These are phyloP conservation scores for Dillenia turbinata DNA, from an alignment of 164 flowering plant genomes.

Conservation along the genomic window DNA sequence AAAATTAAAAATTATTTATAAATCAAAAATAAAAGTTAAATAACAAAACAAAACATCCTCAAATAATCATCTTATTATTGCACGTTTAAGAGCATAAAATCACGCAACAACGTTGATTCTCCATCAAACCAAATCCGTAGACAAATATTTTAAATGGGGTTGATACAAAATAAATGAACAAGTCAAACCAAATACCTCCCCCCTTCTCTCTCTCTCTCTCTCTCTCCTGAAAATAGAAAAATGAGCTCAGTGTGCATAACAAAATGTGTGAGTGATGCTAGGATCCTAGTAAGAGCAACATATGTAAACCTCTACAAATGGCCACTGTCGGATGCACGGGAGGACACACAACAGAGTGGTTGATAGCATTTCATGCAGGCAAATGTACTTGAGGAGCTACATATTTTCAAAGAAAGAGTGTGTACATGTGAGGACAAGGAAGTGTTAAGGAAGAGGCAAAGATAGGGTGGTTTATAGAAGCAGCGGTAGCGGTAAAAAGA, in stretches of 20 bases:
- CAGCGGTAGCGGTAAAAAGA: background rate
- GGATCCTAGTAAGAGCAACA: constrained; percentile 41
- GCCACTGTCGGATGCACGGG: background rate
- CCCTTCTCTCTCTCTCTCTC: no score
- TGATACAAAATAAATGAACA: no score
- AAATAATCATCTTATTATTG: no score
- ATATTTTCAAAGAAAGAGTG: constrained; percentile 42
- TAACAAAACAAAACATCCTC: no score
- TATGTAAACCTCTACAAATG: constrained; percentile 55
- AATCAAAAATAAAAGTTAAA: no score
- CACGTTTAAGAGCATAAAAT: no score
- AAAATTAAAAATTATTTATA: no score
- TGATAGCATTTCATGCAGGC: constrained; percentile 57
- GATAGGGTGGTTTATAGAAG: constrained; percentile 11
- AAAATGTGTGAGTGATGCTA: constrained; percentile 34
- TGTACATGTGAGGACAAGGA: constrained; percentile 29
- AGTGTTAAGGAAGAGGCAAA: constrained; percentile 33
- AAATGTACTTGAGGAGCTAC: constrained; percentile 59
- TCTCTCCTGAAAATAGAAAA: background rate
- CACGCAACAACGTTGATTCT: no score
- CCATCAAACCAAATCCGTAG: no score
- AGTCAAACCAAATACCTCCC: no score
- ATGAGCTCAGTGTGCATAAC: constrained; percentile 49
- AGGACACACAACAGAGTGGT: constrained; percentile 27
- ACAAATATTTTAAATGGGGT: no score